Evolutionary conservation across 176 grass and related monocot species (phyloP).

Genomic region (Oryza glaberrima): DNA sequence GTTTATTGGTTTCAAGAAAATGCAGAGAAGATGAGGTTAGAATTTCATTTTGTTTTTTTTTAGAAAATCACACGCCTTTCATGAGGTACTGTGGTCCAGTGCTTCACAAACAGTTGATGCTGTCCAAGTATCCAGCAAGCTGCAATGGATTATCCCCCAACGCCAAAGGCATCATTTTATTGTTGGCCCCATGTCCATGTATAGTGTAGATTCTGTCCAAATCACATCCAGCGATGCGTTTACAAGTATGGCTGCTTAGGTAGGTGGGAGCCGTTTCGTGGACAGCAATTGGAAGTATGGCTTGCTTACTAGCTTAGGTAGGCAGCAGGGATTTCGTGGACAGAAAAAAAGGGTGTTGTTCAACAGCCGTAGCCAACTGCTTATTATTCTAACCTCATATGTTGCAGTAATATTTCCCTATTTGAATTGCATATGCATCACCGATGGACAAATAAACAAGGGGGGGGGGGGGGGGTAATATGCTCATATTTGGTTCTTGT

Average conservation of each 20-base stretch:
- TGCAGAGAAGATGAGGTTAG: conserved; percentile 8
- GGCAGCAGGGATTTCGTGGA: background rate
- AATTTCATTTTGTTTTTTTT: no score
- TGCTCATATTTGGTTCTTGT: background rate
- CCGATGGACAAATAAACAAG: background rate
- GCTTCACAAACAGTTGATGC: conserved; percentile 14
- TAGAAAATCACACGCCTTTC: conserved; percentile 32
- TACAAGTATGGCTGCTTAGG: conserved; percentile 29
- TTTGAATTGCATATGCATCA: background rate
- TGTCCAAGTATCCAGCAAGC: conserved; percentile 28
- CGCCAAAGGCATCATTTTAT: conserved; percentile 28
- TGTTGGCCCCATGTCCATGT: background rate
- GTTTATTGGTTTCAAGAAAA: conserved; percentile 4
- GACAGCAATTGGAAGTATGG: background rate
- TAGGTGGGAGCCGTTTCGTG: background rate
- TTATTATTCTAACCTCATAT: conserved; percentile 20
- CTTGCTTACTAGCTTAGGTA: conserved; percentile 25
- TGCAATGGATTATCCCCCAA: conserved; percentile 26
- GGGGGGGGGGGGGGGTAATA: background rate
- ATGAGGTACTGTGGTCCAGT: background rate
- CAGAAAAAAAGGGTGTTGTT: background rate
- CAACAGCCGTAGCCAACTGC: background rate
- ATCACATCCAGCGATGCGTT: conserved; percentile 15
- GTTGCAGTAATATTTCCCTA: background rate
- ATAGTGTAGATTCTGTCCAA: conserved; percentile 5